Evolutionary conservation across 179 eudicot genomes (phyloP).

Genomic region (Patellifolia procumbens): DNA sequence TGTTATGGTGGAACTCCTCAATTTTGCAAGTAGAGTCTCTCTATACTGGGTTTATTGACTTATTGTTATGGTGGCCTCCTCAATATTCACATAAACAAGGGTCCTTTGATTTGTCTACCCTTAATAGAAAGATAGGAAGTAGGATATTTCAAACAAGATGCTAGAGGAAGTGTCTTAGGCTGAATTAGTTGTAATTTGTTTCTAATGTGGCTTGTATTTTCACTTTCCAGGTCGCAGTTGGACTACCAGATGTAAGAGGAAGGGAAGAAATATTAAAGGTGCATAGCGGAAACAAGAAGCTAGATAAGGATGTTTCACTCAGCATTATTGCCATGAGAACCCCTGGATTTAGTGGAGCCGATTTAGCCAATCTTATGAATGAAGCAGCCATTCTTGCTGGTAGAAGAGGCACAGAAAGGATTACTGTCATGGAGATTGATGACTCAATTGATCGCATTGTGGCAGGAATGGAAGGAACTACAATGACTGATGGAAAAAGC

Average conservation of each 20-base stretch:
- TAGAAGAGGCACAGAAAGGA: conserved; percentile 81
- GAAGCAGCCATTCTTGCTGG: conserved; percentile 98
- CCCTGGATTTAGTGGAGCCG: conserved; percentile 98
- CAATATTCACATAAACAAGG: too few relatives aligned
- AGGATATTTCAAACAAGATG: background rate
- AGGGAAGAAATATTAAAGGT: conserved; percentile 92
- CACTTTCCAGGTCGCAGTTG: conserved; percentile 71
- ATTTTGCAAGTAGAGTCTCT: too few relatives aligned
- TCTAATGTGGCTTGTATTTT: background rate
- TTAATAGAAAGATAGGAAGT: background rate
- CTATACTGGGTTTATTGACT: too few relatives aligned
- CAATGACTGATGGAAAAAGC: conserved; percentile 97
- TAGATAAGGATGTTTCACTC: conserved; percentile 79
- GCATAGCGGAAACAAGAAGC: conserved; percentile 78
- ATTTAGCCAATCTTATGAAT: conserved; percentile 88
- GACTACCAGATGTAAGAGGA: conserved; percentile 88
- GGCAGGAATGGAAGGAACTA: conserved; percentile 98
- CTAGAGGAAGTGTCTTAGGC: background rate
- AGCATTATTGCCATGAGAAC: conserved; percentile 95
- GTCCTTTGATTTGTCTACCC: too few relatives aligned
- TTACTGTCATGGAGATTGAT: conserved; percentile 85
- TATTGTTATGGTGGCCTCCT: too few relatives aligned
- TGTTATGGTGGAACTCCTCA: too few relatives aligned
- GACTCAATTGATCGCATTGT: conserved; percentile 97
- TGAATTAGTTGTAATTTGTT: background rate